These are phyloP conservation scores for Ogataea dorogensis DNA, from an alignment of 805 yeast genomes.

Conservation along the genomic window DNA sequence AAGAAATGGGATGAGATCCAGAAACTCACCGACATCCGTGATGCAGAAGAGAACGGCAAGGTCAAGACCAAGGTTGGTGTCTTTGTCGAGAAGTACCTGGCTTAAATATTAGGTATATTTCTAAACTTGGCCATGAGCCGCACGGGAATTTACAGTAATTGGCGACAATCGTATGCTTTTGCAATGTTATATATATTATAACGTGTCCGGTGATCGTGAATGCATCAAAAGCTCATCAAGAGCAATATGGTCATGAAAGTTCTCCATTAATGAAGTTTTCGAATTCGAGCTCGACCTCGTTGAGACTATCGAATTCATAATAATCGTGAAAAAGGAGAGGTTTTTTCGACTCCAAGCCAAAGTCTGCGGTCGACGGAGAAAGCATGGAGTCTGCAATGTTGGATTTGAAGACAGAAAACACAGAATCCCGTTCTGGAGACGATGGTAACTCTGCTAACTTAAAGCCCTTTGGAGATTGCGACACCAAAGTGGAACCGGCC, in stretches of 20 bases:
- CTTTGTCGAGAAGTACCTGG: conserved; percentile 15
- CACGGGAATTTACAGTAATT: no score
- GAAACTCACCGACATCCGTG: conserved; percentile 13
- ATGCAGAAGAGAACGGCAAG: conserved; percentile 13
- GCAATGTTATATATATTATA: conserved; percentile 8
- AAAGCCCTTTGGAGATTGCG: conserved; percentile 21
- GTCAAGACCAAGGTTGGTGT: conserved; percentile 11
- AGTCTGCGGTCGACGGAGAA: conserved; percentile 12
- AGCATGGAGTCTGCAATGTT: conserved; percentile 15
- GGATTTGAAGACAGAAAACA: conserved; percentile 14
- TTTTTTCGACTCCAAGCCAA: conserved; percentile 10
- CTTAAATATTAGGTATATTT: no score
- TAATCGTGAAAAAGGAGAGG: conserved; percentile 21
- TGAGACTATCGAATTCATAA: conserved; percentile 23
- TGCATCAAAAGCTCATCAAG: conserved; percentile 7
- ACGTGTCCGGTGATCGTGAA: no score
- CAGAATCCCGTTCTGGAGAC: conserved; percentile 14
- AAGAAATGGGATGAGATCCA: conserved; percentile 29
- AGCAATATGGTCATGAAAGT: conserved; percentile 14
- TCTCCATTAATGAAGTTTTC: conserved; percentile 32
- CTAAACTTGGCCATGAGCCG: no score
- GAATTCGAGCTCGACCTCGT: conserved; percentile 30
- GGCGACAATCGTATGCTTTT: conserved; percentile 10
- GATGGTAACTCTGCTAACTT: conserved; percentile 22
- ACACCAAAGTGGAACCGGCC: conserved; percentile 23